Evolutionary conservation across 768 basidiomycete species (phyloP), one percentile per base, ranked within the genome.

Genomic region (Xerocomus brunneocitrinus): DNA sequence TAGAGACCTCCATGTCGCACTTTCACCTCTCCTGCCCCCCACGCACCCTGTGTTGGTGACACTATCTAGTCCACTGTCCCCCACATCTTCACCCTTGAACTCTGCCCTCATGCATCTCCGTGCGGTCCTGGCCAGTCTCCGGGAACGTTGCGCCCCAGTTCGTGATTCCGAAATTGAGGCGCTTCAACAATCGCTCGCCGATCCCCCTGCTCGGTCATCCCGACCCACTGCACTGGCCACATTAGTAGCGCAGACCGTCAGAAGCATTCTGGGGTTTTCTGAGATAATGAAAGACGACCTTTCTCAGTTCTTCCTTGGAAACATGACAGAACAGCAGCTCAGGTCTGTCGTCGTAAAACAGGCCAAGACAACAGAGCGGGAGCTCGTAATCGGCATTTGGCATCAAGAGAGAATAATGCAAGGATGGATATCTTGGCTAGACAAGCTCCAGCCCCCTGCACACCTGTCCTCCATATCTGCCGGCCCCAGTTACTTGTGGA

Each of bases 231-330:
- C 68, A 9, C 72, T 84, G 5, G 80, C 86, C 8, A 60, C 63
- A 34, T 66, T 80, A 1, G 68, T 85, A n/a, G 61, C 78, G 2
- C 73, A 79, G 39, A 76, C 74, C 5, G 61, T 78, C 30, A 79
- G 72, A 55, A 70, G 71, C 3, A 76, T 82, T 41, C 60, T 89
- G 6, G 64, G 70, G 13, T 70, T 89, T 13, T 68, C 80, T 0
- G 81, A 85, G 39, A 67, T 72, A n/a, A 85, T 90, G 83, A 85
- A 82, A 63, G 71, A 77, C 28, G 88, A 89, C 60, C 73, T 89
- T 34, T 83, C 82, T 10, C 76, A 82, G 52, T 81, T 85, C 45
- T 72, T 86, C 10, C 63, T 88, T 1, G 85, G 84, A 19, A 74
- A 73, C 35, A 85, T 89, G 84, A 75, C 79, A 24, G 88, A 90